Percentiles rank a stretch among this genome's conserved stretches.
Conservation (phyloP, 768 basidiomycete species). For the Chiua virens region DNA sequence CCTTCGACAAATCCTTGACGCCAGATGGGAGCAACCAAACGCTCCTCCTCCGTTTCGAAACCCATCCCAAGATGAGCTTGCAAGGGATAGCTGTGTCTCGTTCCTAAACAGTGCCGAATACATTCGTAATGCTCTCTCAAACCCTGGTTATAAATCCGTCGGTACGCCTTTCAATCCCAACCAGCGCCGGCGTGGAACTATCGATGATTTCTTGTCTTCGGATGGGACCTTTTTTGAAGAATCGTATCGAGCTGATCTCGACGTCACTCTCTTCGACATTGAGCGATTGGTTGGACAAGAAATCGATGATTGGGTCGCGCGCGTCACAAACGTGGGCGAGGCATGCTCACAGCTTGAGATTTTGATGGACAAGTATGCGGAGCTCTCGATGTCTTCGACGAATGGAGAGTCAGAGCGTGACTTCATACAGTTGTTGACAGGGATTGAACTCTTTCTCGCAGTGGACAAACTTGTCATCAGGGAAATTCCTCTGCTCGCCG, state of each 20-base stretch:
- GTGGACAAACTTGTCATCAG: constrained; percentile 28
- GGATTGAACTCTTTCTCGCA: constrained; percentile 34
- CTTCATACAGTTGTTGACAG: constrained; percentile 38
- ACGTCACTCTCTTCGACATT: constrained; percentile 34
- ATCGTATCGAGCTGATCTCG: neutral
- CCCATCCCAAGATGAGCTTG: constrained; percentile 1
- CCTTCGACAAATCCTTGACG: constrained; percentile 23
- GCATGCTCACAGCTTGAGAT: constrained; percentile 7
- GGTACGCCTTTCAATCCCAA: neutral
- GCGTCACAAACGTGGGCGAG: neutral
- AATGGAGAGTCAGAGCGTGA: constrained; percentile 14
- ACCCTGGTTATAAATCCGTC: constrained; percentile 9
- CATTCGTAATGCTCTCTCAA: constrained; percentile 21
- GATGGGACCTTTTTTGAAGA: constrained; percentile 1
- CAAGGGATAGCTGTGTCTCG: constrained; percentile 33
- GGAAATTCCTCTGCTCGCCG: neutral
- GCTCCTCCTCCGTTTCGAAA: constrained; percentile 7
- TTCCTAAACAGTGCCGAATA: constrained; percentile 31
- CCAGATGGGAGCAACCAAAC: constrained; percentile 29
- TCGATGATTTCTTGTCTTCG: too few species aligned
- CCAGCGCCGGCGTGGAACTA: neutral
- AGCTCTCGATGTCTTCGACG: constrained; percentile 14
- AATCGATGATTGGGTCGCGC: constrained; percentile 32
- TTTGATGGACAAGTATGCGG: constrained; percentile 25
- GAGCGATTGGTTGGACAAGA: constrained; percentile 30